These are phyloP conservation scores for Candida golubevii DNA, from an alignment of 805 yeast genomes.

Conservation along the genomic window DNA sequence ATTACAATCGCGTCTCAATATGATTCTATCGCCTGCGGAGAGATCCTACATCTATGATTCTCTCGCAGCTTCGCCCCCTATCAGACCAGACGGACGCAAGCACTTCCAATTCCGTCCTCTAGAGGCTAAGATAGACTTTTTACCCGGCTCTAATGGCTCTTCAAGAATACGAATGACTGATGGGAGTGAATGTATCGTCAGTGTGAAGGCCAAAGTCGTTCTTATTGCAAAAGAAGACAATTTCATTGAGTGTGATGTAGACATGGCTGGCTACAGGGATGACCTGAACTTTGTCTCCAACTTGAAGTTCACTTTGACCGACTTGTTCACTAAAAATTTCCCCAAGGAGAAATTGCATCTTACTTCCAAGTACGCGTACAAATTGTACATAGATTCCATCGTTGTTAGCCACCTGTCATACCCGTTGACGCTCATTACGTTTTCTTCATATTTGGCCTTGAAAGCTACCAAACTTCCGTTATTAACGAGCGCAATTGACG, in stretches of 20 bases:
- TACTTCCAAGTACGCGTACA: conserved; percentile 71
- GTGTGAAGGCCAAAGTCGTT: conserved; percentile 83
- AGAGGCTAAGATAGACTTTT: conserved; percentile 73
- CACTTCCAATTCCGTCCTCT: conserved; percentile 77
- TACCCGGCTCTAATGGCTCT: conserved; percentile 90
- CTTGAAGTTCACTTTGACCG: conserved; percentile 57
- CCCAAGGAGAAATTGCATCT: conserved; percentile 52
- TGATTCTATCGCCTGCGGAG: conserved; percentile 75
- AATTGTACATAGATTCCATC: conserved; percentile 74
- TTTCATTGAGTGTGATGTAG: conserved; percentile 72
- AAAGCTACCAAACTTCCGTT: conserved; percentile 73
- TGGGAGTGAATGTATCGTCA: conserved; percentile 91
- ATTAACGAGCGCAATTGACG: conserved; percentile 60
- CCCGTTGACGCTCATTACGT: conserved; percentile 76
- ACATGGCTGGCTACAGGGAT: conserved; percentile 74
- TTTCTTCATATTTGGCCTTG: conserved; percentile 78
- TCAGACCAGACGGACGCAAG: conserved; percentile 83
- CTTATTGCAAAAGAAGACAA: conserved; percentile 35
- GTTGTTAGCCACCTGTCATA: conserved; percentile 73
- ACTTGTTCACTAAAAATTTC: conserved; percentile 48
- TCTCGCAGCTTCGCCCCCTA: conserved; percentile 50
- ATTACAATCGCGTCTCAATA: conserved; percentile 15
- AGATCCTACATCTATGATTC: conserved; percentile 75
- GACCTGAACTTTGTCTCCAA: conserved; percentile 67
- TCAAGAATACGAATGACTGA: conserved; percentile 81